Conservation (phyloP, 768 basidiomycete genomes). For the Tylopilus plumbeoviolaceoides region DNA sequence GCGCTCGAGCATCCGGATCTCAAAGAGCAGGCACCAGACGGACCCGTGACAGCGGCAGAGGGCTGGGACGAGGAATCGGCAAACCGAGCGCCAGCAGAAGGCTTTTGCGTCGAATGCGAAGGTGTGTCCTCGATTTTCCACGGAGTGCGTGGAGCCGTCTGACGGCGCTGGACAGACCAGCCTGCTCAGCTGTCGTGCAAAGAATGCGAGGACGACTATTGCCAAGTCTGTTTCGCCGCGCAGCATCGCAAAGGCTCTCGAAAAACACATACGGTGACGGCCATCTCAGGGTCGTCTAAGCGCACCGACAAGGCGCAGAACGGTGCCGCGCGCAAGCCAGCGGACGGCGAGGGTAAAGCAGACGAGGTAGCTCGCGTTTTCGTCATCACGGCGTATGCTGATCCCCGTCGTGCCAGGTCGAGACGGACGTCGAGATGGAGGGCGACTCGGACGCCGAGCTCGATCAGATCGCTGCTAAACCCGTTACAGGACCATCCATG, state of each 20-base stretch:
- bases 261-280: slow-evolving; percentile 55
- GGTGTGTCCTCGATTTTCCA: slow-evolving; percentile 38
- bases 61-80: slow-evolving; percentile 69
- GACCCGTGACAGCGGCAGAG: slow-evolving; percentile 35
- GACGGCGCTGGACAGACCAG: slow-evolving; percentile 52
- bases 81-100: slow-evolving; percentile 46
- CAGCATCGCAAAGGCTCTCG: slow-evolving; percentile 82
- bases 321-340: slow-evolving; percentile 4
- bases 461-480: slow-evolving; percentile 34
- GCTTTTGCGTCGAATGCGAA: slow-evolving; percentile 83
- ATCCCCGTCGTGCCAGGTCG: slow-evolving; percentile 14
- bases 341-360: slow-evolving; percentile 3
- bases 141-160: not conserved
- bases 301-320: slow-evolving; percentile 13
- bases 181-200: slow-evolving; percentile 74
- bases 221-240: slow-evolving; percentile 82
- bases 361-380: slow-evolving; percentile 19
- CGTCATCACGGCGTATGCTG: too few species aligned
- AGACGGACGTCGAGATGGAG: slow-evolving; percentile 34
- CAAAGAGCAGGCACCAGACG: slow-evolving; percentile 31
- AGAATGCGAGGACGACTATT: slow-evolving; percentile 68
- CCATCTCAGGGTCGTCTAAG: slow-evolving; percentile 31
- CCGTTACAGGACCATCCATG: slow-evolving; percentile 11
- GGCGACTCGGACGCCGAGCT: slow-evolving; percentile 35
- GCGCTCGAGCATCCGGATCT: slow-evolving; percentile 50